Percentiles rank a stretch among this genome's conserved stretches.
These are phyloP conservation scores for Collybia mongolica DNA, from an alignment of 768 basidiomycete species.

Conservation along the genomic window DNA sequence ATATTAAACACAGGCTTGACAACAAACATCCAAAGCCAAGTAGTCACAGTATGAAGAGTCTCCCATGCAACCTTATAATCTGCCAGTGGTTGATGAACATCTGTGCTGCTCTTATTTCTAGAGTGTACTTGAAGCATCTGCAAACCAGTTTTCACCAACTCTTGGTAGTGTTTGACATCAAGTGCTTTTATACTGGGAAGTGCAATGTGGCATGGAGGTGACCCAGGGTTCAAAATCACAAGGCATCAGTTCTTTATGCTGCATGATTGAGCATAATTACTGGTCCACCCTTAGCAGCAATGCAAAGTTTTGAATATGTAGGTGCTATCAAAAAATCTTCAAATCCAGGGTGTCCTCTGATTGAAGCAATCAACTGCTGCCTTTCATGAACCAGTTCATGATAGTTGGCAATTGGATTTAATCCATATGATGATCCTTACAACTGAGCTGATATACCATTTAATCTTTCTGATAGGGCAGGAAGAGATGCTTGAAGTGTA, in stretches of 20 bases:
- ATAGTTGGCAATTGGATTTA: neutral
- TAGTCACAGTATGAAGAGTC: slow-evolving; percentile 10
- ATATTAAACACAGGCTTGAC: slow-evolving; percentile 5
- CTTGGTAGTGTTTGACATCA: neutral
- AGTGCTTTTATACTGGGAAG: neutral
- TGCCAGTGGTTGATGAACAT: neutral
- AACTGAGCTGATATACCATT: no score
- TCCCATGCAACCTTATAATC: neutral
- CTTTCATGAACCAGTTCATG: slow-evolving; percentile 4
- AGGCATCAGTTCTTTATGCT: slow-evolving; percentile 18
- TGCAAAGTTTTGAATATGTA: neutral
- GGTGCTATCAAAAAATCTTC: neutral
- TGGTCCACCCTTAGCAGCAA: slow-evolving; percentile 8
- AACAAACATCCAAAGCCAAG: slow-evolving; percentile 19
- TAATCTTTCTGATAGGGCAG: no score
- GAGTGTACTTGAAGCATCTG: neutral
- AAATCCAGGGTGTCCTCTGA: neutral
- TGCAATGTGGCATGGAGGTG: slow-evolving; percentile 16
- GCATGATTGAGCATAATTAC: slow-evolving; percentile 19
- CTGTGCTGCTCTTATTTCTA: neutral
- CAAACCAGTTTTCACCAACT: slow-evolving; percentile 5
- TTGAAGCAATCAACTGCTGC: neutral
- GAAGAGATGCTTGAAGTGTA: no score
- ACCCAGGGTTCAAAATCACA: slow-evolving; percentile 9
- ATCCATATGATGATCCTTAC: no score